Evolutionary conservation across 2,329 filamentous ascomycete species (phyloP).

Genomic region (Fusarium goolgardi): DNA sequence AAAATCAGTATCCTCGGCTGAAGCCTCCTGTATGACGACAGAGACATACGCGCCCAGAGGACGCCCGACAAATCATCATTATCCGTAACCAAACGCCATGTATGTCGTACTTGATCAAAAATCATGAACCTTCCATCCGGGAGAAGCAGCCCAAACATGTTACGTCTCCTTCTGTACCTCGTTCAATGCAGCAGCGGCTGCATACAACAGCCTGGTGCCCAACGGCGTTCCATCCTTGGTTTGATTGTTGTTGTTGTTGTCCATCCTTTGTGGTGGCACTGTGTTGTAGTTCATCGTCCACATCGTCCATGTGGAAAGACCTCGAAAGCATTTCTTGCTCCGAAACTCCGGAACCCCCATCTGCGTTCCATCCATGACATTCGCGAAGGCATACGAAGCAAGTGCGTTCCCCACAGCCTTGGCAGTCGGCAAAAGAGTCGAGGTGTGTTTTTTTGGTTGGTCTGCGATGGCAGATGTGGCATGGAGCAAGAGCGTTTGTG

Average conservation of each 20-base stretch:
- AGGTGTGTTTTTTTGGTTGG: slow-evolving; percentile 74
- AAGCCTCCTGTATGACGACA: not conserved
- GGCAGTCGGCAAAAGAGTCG: slow-evolving; percentile 73
- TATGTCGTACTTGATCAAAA: not conserved
- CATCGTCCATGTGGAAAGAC: slow-evolving; percentile 65
- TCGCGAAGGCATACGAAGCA: slow-evolving; percentile 77
- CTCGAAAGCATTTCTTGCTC: slow-evolving; percentile 55
- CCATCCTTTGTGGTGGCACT: slow-evolving; percentile 21
- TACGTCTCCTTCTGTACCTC: slow-evolving; percentile 71
- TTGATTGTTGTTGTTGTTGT: slow-evolving; percentile 36
- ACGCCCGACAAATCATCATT: slow-evolving; percentile 33
- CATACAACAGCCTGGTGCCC: slow-evolving; percentile 69
- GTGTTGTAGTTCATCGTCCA: slow-evolving; percentile 49
- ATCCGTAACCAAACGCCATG: slow-evolving; percentile 28
- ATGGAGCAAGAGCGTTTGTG: slow-evolving; percentile 57
- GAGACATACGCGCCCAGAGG: slow-evolving; percentile 6
- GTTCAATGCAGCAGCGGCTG: slow-evolving; percentile 76
- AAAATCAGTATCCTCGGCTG: slow-evolving; percentile 12
- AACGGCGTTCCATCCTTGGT: slow-evolving; percentile 53
- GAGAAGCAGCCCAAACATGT: slow-evolving; percentile 73
- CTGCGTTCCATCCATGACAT: slow-evolving; percentile 63
- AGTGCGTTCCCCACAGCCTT: slow-evolving; percentile 69
- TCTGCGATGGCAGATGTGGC: slow-evolving; percentile 74
- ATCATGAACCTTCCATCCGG: slow-evolving; percentile 53
- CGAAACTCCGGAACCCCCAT: slow-evolving; percentile 42